These are phyloP conservation scores for Saccharomycopsis crataegensis DNA, from an alignment of 1,139 yeast genomes.

Conservation along the genomic window DNA sequence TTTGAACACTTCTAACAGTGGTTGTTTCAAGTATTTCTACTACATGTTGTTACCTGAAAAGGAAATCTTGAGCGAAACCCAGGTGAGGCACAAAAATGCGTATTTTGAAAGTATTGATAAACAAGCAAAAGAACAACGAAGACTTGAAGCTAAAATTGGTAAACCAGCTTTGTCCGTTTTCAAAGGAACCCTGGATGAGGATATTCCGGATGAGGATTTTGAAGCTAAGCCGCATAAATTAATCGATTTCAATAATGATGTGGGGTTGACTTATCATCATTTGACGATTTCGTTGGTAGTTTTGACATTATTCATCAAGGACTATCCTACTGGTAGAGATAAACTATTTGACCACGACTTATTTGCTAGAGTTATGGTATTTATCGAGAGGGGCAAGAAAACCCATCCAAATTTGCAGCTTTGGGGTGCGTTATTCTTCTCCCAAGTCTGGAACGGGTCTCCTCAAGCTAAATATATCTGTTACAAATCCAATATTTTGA, in stretches of 20 bases:
- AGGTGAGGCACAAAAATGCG: conserved; percentile 15
- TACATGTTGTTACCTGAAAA: conserved; percentile 54
- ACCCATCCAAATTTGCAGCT: conserved; percentile 13
- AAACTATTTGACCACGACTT: conserved; percentile 13
- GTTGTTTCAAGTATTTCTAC: conserved; percentile 65
- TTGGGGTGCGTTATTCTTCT: conserved; percentile 19
- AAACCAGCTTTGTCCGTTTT: conserved; percentile 16
- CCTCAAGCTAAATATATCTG: conserved; percentile 12
- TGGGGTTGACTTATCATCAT: conserved; percentile 15
- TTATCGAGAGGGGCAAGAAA: conserved; percentile 11
- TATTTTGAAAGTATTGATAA: conserved; percentile 20
- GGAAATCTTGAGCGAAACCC: conserved; percentile 22
- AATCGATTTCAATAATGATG: conserved; percentile 15
- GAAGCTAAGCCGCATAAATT: conserved; percentile 13
- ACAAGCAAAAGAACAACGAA: conserved; percentile 16
- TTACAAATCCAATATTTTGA: conserved; percentile 53
- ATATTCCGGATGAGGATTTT: conserved; percentile 10
- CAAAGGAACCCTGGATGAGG: background rate
- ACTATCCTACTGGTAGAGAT: conserved; percentile 13
- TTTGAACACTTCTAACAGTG: conserved; percentile 79
- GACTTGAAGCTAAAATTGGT: conserved; percentile 17
- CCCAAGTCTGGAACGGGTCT: conserved; percentile 16
- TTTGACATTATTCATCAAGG: conserved; percentile 15
- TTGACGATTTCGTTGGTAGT: conserved; percentile 18
- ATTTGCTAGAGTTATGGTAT: conserved; percentile 8